Evolutionary conservation across 2,329 filamentous ascomycete species (phyloP).

Genomic region (Tolypocladium cylindrosporum): DNA sequence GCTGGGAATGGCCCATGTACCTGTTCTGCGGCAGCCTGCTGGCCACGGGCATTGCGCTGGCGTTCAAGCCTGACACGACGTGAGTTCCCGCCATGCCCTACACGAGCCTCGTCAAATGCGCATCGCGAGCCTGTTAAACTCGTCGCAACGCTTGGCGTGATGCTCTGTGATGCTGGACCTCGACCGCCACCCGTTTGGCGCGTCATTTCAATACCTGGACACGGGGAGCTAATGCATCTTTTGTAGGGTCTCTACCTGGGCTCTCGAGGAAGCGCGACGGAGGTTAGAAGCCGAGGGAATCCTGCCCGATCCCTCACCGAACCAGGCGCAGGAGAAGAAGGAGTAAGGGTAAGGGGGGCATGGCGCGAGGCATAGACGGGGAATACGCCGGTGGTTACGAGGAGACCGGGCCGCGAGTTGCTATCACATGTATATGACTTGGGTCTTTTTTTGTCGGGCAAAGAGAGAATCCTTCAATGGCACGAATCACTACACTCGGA

Average conservation of each 20-base stretch:
- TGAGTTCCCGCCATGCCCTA: slow-evolving; percentile 43
- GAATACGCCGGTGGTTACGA: background rate
- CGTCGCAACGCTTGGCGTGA: background rate
- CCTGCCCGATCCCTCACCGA: slow-evolving; percentile 60
- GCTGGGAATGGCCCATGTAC: slow-evolving; percentile 84
- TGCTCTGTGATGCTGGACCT: background rate
- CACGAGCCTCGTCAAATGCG: background rate
- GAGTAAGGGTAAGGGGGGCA: slow-evolving; percentile 14
- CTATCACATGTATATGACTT: slow-evolving; percentile 21
- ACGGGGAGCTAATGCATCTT: background rate
- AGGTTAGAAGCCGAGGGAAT: slow-evolving; percentile 94
- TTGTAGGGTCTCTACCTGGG: slow-evolving; percentile 94
- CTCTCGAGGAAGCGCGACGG: slow-evolving; percentile 89
- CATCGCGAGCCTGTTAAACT: background rate
- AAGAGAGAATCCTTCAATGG: slow-evolving; percentile 19
- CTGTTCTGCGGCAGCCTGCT: slow-evolving; percentile 74
- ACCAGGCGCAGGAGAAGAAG: slow-evolving; percentile 41
- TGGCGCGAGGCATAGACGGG: slow-evolving; percentile 1
- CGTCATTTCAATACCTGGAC: background rate
- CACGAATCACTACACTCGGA: slow-evolving; percentile 19
- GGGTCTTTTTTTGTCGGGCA: slow-evolving; percentile 11
- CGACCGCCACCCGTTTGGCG: too few species aligned
- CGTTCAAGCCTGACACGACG: slow-evolving; percentile 98
- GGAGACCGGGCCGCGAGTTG: background rate
- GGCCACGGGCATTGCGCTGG: slow-evolving; percentile 69